These are phyloP conservation scores for Tylopilus orsonianus DNA, from an alignment of 1,284 basidiomycete genomes.

Conservation along the genomic window DNA sequence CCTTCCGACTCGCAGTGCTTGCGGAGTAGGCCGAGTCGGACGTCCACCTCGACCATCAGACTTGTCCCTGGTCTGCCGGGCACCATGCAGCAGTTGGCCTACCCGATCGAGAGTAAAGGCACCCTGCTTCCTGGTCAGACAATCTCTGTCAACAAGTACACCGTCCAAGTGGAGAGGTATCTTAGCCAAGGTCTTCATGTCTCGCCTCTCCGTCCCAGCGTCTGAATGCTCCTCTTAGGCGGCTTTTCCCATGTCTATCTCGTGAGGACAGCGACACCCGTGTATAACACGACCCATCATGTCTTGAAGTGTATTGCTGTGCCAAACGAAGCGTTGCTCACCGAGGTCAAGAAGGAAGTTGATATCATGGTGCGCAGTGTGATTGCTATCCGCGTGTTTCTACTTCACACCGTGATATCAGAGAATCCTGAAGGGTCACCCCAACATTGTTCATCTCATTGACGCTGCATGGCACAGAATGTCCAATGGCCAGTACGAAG, in stretches of 20 bases:
- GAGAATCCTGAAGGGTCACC: constrained; percentile 85
- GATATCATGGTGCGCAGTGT: constrained; percentile 87
- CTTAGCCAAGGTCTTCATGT: constrained; percentile 79
- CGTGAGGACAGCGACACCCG: constrained; percentile 81
- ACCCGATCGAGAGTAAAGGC: constrained; percentile 47
- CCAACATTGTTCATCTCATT: constrained; percentile 91
- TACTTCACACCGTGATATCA: constrained; percentile 38
- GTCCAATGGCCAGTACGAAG: constrained; percentile 85
- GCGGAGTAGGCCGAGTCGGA: not conserved
- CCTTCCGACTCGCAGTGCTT: not conserved
- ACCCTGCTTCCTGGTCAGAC: constrained; percentile 80
- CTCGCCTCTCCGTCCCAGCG: constrained; percentile 1
- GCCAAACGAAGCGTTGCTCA: constrained; percentile 83
- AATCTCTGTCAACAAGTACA: constrained; percentile 87
- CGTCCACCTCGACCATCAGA: constrained; percentile 3
- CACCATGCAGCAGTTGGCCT: constrained; percentile 37
- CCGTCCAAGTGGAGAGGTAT: constrained; percentile 83
- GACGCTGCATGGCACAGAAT: constrained; percentile 90
- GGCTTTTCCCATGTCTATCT: constrained; percentile 99
- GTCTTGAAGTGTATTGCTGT: constrained; percentile 98
- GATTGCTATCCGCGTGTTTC: constrained; percentile 16
- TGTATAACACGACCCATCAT: constrained; percentile 90
- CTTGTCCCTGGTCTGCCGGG: constrained; percentile 4
- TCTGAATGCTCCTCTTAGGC: constrained; percentile 48
- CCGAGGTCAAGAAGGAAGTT: constrained; percentile 97